A percentile compares a stretch with the other conserved stretches of the same genome.
Conservation (phyloP, 2,329 filamentous ascomycete species). For the Lachnellula subtilissima region DNA sequence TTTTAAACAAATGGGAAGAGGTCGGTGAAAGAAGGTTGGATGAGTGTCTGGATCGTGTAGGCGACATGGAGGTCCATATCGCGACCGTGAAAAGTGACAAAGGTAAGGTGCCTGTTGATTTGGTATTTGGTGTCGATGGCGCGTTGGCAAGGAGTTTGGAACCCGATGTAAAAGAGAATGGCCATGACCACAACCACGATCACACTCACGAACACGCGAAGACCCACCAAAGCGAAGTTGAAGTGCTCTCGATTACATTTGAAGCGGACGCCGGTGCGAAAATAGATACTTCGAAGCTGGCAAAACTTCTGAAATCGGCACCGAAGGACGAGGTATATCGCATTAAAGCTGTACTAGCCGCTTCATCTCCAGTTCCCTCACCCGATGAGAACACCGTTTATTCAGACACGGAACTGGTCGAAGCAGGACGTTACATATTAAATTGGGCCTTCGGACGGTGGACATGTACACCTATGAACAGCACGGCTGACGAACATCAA, state of each 20-base stretch:
- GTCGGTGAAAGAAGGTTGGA: constrained; percentile 59
- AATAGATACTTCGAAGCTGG: constrained; percentile 57
- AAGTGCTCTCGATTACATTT: constrained; percentile 80
- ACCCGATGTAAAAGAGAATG: constrained; percentile 32
- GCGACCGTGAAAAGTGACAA: constrained; percentile 81
- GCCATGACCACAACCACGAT: constrained; percentile 62
- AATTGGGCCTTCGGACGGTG: constrained; percentile 98
- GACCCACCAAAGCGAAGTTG: constrained; percentile 75
- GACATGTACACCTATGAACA: constrained; percentile 69
- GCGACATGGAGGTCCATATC: constrained; percentile 59
- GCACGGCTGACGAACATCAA: constrained; percentile 44
- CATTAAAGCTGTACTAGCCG: constrained; percentile 69
- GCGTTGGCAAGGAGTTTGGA: constrained; percentile 60
- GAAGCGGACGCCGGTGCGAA: constrained; percentile 37
- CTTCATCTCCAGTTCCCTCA: constrained; percentile 42
- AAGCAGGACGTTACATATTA: constrained; percentile 67
- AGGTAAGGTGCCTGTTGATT: constrained; percentile 70
- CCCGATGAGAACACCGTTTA: constrained; percentile 44
- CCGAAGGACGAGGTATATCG: constrained; percentile 94
- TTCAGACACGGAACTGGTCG: constrained; percentile 28
- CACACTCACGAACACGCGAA: constrained; percentile 42
- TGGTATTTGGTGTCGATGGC: constrained; percentile 85
- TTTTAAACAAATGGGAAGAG: constrained; percentile 70
- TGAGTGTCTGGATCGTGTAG: constrained; percentile 59
- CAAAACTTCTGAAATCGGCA: constrained; percentile 62